phyloP scores from a whole-genome alignment of 164 flowering plant genomes.

The Nymphaea colorata region DNA sequence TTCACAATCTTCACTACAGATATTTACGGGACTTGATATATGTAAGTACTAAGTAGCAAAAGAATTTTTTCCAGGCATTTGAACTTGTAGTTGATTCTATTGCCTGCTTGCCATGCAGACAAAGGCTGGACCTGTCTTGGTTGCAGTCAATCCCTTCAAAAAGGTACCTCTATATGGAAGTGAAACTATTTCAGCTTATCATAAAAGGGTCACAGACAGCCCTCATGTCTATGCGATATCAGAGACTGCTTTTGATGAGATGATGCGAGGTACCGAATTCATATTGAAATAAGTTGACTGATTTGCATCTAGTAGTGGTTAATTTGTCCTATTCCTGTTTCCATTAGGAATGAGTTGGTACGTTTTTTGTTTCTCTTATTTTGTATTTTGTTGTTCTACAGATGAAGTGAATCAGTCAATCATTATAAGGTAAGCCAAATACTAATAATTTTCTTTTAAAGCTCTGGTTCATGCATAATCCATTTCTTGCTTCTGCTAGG shows the following conservation, averaged over 20 bases:
- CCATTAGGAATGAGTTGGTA: neutral
- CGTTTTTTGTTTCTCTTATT: neutral
- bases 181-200: slow-evolving; percentile 39
- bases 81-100: neutral
- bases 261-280: slow-evolving; percentile 60
- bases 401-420: slow-evolving; percentile 77
- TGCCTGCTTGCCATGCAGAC: slow-evolving; percentile 36
- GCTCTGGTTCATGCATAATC: too few relatives aligned
- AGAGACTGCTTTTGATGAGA: slow-evolving; percentile 57
- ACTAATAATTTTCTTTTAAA: too few relatives aligned
- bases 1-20: slow-evolving; percentile 69
- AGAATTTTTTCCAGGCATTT: neutral
- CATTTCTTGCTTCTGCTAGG: too few relatives aligned
- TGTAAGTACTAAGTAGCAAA: slow-evolving; percentile 59
- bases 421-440: slow-evolving; percentile 41
- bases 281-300: neutral
- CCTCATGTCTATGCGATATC: slow-evolving; percentile 84
- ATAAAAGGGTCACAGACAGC: slow-evolving; percentile 32
- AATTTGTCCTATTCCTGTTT: neutral
- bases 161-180: slow-evolving; percentile 47
- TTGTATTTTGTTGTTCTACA: slow-evolving; percentile 19
- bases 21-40: slow-evolving; percentile 51
- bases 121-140: slow-evolving; percentile 90
- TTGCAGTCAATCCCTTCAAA: slow-evolving; percentile 92
- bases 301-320: too few relatives aligned